Conservation (phyloP, 2,329 filamentous ascomycete genomes). For the Aspergillus intermedius region DNA sequence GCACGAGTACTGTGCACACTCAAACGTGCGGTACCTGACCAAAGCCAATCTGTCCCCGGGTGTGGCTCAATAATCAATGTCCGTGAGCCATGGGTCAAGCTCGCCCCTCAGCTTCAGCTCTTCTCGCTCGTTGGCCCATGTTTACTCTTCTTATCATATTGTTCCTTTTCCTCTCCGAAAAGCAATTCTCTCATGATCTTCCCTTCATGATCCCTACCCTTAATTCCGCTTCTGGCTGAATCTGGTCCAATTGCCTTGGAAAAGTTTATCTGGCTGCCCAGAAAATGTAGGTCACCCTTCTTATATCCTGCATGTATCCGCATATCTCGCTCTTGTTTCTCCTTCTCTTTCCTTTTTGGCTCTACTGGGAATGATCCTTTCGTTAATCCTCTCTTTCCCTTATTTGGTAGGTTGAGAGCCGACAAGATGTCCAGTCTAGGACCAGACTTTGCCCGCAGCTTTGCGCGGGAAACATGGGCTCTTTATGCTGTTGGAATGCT, state of each 20-base stretch:
- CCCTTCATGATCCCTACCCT: background rate
- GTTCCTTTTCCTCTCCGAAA: background rate
- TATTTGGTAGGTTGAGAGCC: constrained; percentile 13
- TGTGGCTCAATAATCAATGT: too few species aligned
- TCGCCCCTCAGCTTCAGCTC: too few species aligned
- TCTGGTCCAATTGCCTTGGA: background rate
- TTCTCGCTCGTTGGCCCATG: too few species aligned
- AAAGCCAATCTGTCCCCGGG: too few species aligned
- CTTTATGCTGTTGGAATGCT: constrained; percentile 35
- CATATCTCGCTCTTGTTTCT: background rate
- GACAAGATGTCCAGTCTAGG: constrained; percentile 24
- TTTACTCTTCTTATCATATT: too few species aligned
- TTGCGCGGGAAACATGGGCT: constrained; percentile 35
- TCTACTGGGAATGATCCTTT: background rate
- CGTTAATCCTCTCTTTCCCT: constrained; percentile 4
- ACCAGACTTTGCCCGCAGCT: constrained; percentile 21
- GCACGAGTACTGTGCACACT: too few species aligned
- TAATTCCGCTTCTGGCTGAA: background rate
- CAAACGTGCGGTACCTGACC: too few species aligned
- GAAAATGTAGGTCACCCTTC: background rate
- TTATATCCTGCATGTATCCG: background rate
- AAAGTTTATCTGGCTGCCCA: background rate
- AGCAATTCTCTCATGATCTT: background rate
- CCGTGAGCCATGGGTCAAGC: too few species aligned
- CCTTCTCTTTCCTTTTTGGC: background rate